Evolutionary conservation across 2,329 filamentous ascomycete species (phyloP), one percentile per base, ranked within the genome.

Genomic region (Exophiala lecanii-corni): DNA sequence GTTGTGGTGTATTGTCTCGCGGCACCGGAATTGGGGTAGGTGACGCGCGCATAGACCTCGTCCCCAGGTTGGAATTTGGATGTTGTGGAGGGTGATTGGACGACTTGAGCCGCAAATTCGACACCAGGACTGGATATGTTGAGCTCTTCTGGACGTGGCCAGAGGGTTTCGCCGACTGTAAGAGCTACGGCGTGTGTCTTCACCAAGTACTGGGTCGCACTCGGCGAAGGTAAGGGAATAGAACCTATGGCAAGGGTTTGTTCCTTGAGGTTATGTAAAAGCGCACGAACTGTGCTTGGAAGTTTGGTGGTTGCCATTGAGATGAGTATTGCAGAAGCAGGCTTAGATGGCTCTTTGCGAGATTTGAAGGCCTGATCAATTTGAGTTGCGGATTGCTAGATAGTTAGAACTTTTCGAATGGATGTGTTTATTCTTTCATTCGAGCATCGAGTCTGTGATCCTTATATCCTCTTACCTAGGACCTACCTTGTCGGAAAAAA

Each of bases 131-230:
- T 58, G 7, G 63, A 55, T 9, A 54, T 41, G 20, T 50, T 56
- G 12, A 47, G 26, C 18, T 59, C 55, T n/a, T 41, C 36, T 10
- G 51, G 51, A 12, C 49, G 45, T 2, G 66, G 60, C 71, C 69
- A 73, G 50, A 59, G 56, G 9, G 73, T 63, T 47, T 73, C 71
- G 10, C 64, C 62, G 2, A 62, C 58, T 30, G 64, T 70, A 10
- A 69, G 59, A 5, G 67, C 62, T 23, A 60, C 60, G 36, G 65
- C 53, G 37, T 66, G 59, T 4, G 66, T 59, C 34, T 59, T 59
- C 57, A 73, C 62, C 15, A 71, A 59, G 51, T 71, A 61, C 44
- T 66, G 60, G 17, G 45, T 47, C 3, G 49, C 34, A 15, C 47
- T 50, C 31, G 49, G 57, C 2, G 41, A 52, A 36, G 54, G 61